These are phyloP conservation scores for Cicer chorassanicum DNA, from an alignment of 306 rosid species.

Conservation along the genomic window DNA sequence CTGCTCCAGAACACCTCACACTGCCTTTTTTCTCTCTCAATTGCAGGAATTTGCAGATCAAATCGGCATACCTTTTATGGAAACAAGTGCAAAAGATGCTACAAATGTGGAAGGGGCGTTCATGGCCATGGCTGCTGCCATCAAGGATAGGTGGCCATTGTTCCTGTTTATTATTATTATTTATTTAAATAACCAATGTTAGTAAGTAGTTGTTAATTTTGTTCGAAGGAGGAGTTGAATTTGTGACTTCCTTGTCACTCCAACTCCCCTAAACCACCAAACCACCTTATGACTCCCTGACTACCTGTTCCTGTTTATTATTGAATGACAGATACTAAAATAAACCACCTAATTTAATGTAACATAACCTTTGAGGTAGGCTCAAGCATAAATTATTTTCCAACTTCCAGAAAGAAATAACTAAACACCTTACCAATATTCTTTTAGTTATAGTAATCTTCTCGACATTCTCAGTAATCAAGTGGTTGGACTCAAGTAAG, in stretches of 20 bases:
- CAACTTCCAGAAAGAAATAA: not conserved
- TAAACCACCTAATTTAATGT: not conserved
- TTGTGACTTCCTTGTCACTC: no score
- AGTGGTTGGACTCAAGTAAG: no score
- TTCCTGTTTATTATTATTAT: conserved; percentile 17
- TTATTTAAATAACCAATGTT: no score
- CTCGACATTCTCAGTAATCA: not conserved
- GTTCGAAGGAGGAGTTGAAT: no score
- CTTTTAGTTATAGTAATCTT: not conserved
- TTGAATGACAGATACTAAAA: conserved; percentile 12
- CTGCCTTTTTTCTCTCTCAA: not conserved
- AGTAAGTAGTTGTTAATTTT: no score
- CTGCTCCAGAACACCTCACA: conserved; percentile 19
- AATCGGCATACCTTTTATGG: conserved; percentile 64
- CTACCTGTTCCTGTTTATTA: not conserved
- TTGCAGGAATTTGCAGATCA: conserved; percentile 59
- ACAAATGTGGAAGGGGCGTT: conserved; percentile 64
- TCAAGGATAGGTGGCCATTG: conserved; percentile 52
- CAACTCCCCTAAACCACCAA: no score
- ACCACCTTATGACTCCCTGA: no score
- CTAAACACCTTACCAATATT: conserved; percentile 11
- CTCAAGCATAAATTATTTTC: conserved; percentile 3
- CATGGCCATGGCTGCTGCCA: conserved; percentile 66
- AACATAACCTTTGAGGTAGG: conserved; percentile 23
- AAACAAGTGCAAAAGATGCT: conserved; percentile 65